Percentiles rank a stretch among this genome's conserved stretches.
These are phyloP conservation scores for Rhodomyrtus psidioides DNA, from an alignment of 441 rosid species.

Conservation along the genomic window DNA sequence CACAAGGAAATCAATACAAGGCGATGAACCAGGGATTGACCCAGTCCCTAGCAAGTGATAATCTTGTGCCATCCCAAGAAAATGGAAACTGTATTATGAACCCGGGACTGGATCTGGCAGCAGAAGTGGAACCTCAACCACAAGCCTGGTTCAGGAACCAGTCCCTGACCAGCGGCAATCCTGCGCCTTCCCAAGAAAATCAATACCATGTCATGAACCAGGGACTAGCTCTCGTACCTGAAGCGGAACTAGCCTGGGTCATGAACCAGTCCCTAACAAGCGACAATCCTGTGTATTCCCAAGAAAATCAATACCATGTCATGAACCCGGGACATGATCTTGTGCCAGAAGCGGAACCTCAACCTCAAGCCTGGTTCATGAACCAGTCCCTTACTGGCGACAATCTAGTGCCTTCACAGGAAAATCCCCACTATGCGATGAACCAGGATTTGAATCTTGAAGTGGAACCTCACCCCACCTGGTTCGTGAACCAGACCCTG, in stretches of 20 bases:
- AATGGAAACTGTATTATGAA: not conserved
- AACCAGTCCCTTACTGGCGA: not conserved
- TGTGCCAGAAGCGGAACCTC: not conserved
- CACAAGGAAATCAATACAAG: not conserved
- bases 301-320: not conserved
- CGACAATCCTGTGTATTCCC: not conserved
- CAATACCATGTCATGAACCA: not conserved
- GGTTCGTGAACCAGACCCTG: not conserved
- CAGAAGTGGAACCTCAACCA: not conserved
- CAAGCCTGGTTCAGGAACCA: not conserved
- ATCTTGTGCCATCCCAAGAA: not conserved
- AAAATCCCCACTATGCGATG: not conserved
- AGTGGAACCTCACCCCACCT: not conserved
- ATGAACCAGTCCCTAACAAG: not conserved
- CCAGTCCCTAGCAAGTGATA: not conserved
- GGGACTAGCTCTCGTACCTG: not conserved
- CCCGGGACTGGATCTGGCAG: not conserved
- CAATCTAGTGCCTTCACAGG: not conserved
- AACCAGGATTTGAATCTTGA: not conserved
- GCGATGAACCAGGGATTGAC: not conserved
- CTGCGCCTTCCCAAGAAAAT: not conserved
- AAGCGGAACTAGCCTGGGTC: not conserved
- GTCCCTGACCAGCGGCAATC: not conserved
- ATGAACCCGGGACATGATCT: not conserved
- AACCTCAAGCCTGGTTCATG: not conserved